Evolutionary conservation across 2,329 filamentous ascomycete species (phyloP), one percentile per base, ranked within the genome.

Genomic region (Ophiostoma angusticollis): DNA sequence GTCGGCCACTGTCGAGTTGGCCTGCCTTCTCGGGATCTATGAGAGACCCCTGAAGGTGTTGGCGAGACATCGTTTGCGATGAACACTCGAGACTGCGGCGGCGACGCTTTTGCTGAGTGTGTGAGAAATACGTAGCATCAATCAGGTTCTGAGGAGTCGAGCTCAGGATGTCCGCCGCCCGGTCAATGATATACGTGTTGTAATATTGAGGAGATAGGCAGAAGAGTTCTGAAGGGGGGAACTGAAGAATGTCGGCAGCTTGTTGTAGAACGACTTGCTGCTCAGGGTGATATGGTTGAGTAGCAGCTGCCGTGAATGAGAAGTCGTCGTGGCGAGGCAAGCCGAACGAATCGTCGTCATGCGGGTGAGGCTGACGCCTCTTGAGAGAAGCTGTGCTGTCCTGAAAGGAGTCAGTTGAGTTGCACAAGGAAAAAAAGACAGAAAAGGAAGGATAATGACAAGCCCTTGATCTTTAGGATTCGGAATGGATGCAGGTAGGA

Each of bases 281-380:
- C 12, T 45, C 38, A 9, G 40, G 31, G 1, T 49, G 35, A 51
- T 51, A 49, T 53, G 52, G 25, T 2, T 24, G 7, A 5, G 27
- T 6, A 2, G 21, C 12, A 8, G 13, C 17, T n/a, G 21, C 9
- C 5, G 21, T 34, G n/a, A 35, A 19, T 14, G 12, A 6, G 11
- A 27, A 12, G 11, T 14, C 24, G 2, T 27, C 16, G 7, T 37
- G 43, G 24, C 19, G 9, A 17, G 40, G 36, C 14, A 29, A 18
- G 2, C 23, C 12, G 17, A 38, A 40, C 6, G 24, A 3, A n/a
- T 35, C 38, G 14, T 59, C 58, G 44, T 58, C 59, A 42, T 56
- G 54, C 52, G 53, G 55, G 50, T 60, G 58, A 47, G 58, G 56
- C 55, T 63, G 60, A 42, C 63, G 63, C 54, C 63, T 65, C 54